Conservation (phyloP, 2,329 filamentous ascomycete species). For the Fusarium solani-melongenae region DNA sequence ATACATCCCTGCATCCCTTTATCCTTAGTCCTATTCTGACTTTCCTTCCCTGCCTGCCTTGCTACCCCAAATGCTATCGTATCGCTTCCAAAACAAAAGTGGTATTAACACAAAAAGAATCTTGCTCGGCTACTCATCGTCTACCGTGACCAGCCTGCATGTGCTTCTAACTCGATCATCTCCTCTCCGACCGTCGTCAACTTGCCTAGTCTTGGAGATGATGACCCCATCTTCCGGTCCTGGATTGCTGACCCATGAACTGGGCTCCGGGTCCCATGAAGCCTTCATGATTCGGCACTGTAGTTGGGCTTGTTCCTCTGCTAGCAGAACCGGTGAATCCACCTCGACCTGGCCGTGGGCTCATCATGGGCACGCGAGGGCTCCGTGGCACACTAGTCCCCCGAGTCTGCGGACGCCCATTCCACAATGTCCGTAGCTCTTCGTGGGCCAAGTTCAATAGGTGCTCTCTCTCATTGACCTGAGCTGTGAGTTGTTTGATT, state of each 20-base stretch:
- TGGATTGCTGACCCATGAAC: slow-evolving; percentile 52
- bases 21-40: background rate
- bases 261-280: slow-evolving; percentile 49
- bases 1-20: background rate
- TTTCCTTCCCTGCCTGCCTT: background rate
- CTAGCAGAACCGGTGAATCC: slow-evolving; percentile 54
- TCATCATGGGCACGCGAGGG: slow-evolving; percentile 65
- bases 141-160: background rate
- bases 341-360: slow-evolving; percentile 53
- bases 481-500: slow-evolving; percentile 54
- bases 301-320: slow-evolving; percentile 62
- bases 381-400: slow-evolving; percentile 68
- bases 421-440: slow-evolving; percentile 60
- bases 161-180: background rate
- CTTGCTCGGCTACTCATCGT: background rate
- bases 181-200: background rate
- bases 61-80: slow-evolving; percentile 10
- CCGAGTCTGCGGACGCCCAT: slow-evolving; percentile 65
- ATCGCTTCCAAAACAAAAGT: slow-evolving; percentile 10
- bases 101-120: slow-evolving; percentile 13
- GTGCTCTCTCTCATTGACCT: slow-evolving; percentile 62
- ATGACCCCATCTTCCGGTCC: slow-evolving; percentile 57
- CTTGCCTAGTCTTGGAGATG: slow-evolving; percentile 54
- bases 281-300: slow-evolving; percentile 48
- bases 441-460: slow-evolving; percentile 61